Percentiles rank a stretch among this genome's conserved stretches.
phyloP scores from a whole-genome alignment of 2,329 filamentous ascomycete species.

The Ceratocystis colombiana region DNA sequence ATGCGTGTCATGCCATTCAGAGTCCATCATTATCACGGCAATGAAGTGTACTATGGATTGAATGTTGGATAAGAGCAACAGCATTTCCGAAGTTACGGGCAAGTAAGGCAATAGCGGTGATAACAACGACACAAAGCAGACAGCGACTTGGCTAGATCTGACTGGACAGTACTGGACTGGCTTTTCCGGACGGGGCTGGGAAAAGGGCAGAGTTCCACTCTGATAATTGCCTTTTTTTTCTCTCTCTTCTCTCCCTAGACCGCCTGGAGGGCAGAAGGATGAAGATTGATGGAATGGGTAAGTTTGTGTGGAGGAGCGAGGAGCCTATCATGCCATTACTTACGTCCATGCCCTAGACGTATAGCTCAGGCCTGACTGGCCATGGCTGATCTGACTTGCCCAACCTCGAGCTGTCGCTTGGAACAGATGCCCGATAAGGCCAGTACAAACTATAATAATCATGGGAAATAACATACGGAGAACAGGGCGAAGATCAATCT shows the following conservation, averaged over 20 bases:
- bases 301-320: neutral
- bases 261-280: neutral
- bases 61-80: no score
- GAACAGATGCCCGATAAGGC: neutral
- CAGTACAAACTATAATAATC: neutral
- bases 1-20: no score
- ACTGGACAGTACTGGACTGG: no score
- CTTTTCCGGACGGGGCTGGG: neutral
- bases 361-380: no score
- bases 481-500: no score
- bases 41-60: no score
- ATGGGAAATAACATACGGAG: neutral
- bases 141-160: neutral
- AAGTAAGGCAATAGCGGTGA: no score
- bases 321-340: neutral
- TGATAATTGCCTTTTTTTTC: neutral
- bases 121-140: neutral
- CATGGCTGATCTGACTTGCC: neutral
- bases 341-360: neutral
- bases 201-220: constrained; percentile 1
- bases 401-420: neutral
- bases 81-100: no score
- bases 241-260: neutral
- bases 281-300: constrained; percentile 4
- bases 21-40: no score